phyloP scores from a whole-genome alignment of 345 rosid species.

The Euclidium syriacum region DNA sequence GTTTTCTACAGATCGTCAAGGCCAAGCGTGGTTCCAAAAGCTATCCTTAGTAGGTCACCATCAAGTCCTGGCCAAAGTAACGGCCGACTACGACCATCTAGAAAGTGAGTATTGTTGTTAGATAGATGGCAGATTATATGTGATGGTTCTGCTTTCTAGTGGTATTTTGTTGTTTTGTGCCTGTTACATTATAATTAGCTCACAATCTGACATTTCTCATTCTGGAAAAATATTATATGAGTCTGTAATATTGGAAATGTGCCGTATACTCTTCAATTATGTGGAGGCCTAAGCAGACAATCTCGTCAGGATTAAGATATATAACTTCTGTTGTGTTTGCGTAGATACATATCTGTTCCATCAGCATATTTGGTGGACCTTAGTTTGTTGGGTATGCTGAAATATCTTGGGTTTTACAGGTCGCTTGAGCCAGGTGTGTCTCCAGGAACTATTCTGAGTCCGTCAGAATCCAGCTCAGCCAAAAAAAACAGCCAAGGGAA shows the following conservation, averaged over 20 bases:
- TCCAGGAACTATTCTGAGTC: constrained; percentile 31
- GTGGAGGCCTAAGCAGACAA: not conserved
- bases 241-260: not conserved
- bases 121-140: not conserved
- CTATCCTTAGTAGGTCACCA: not conserved
- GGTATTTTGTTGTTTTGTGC: not conserved
- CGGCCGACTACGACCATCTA: constrained; percentile 9
- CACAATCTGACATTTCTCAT: not conserved
- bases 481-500: constrained; percentile 54
- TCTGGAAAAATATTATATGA: constrained; percentile 3
- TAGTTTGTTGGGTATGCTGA: not conserved
- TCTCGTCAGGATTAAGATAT: not conserved
- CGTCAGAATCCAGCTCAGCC: constrained; percentile 35
- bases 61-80: constrained; percentile 17
- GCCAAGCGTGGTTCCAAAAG: constrained; percentile 2
- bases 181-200: not conserved
- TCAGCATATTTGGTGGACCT: not conserved
- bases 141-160: not conserved
- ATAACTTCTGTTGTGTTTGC: not conserved
- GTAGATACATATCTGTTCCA: not conserved
- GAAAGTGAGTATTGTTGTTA: constrained; percentile 24
- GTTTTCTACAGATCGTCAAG: constrained; percentile 3
- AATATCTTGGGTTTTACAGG: constrained; percentile 30
- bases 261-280: not conserved
- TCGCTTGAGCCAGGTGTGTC: constrained; percentile 36